These are phyloP conservation scores for Tulasnella sp. DNA, from an alignment of 768 basidiomycete species.

Conservation along the genomic window DNA sequence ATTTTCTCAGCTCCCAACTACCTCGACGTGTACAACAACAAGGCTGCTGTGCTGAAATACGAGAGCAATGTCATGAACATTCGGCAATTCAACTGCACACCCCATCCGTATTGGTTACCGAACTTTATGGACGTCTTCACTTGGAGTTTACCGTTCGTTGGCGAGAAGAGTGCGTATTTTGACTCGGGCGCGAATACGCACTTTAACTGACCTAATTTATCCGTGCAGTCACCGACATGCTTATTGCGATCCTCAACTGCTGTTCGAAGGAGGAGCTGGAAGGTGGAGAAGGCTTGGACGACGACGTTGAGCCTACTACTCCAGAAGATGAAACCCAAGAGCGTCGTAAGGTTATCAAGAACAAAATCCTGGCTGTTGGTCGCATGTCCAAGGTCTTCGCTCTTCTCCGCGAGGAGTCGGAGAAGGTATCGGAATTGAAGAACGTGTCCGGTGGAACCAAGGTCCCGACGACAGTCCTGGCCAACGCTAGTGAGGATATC, in stretches of 20 bases:
- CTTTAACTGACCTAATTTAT: not conserved
- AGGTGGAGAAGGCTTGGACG: constrained; percentile 43
- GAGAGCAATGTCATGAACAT: constrained; percentile 99
- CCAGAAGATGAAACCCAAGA: constrained; percentile 39
- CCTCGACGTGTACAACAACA: constrained; percentile 98
- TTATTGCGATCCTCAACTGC: constrained; percentile 91
- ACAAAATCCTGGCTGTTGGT: constrained; percentile 93
- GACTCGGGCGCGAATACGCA: not conserved
- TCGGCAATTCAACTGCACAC: constrained; percentile 90
- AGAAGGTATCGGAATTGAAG: constrained; percentile 95
- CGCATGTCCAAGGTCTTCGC: constrained; percentile 90
- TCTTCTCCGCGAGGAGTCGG: constrained; percentile 94
- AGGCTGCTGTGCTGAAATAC: constrained; percentile 97
- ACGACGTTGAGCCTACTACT: constrained; percentile 21
- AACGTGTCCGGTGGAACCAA: constrained; percentile 69
- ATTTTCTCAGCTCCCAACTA: constrained; percentile 98
- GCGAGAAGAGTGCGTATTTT: constrained; percentile 75
- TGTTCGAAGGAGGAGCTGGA: constrained; percentile 96
- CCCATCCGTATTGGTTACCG: constrained; percentile 96
- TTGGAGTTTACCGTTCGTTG: constrained; percentile 97
- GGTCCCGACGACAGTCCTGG: constrained; percentile 76
- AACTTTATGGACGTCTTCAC: constrained; percentile 99
- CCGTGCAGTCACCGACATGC: constrained; percentile 87
- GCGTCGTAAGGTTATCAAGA: constrained; percentile 88
- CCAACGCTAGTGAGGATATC: constrained; percentile 85